Percentiles rank a stretch among this genome's conserved stretches.
phyloP scores from a whole-genome alignment of 768 basidiomycete genomes.

The Tremella yokohamensis region DNA sequence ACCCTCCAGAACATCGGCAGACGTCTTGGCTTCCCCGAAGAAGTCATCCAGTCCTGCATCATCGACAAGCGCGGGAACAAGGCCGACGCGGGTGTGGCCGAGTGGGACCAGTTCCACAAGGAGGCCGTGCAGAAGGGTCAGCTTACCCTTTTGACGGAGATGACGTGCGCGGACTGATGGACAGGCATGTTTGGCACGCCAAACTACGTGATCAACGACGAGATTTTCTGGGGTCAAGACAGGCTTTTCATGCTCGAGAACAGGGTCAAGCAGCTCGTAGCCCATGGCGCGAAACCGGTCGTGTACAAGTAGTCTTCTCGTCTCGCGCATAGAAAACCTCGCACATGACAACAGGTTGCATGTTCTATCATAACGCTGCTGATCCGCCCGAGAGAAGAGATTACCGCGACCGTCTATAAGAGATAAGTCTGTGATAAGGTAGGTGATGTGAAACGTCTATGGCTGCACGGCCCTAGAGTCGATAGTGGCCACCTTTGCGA shows the following conservation, averaged over 20 bases:
- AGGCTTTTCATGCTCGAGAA: constrained; percentile 28
- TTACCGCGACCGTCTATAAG: too few species aligned
- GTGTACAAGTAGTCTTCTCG: constrained; percentile 2
- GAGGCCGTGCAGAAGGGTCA: constrained; percentile 31
- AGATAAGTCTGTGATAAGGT: too few species aligned
- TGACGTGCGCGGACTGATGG: neutral
- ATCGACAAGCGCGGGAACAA: constrained; percentile 24
- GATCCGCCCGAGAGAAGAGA: too few species aligned
- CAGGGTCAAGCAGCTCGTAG: constrained; percentile 28
- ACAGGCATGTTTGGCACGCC: constrained; percentile 41
- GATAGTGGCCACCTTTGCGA: too few species aligned
- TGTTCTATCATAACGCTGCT: too few species aligned
- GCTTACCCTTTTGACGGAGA: constrained; percentile 5
- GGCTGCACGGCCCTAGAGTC: too few species aligned
- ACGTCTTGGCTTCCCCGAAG: constrained; percentile 19
- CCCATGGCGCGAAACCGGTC: constrained; percentile 18
- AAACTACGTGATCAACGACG: constrained; percentile 38
- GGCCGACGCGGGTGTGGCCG: constrained; percentile 23
- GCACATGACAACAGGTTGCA: too few species aligned
- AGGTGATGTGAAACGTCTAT: too few species aligned
- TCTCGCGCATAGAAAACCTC: too few species aligned
- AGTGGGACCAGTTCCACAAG: constrained; percentile 27
- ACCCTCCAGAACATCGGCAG: constrained; percentile 19
- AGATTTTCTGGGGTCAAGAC: constrained; percentile 45
- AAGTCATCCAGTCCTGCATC: constrained; percentile 16